phyloP scores from a whole-genome alignment of 495 filamentous ascomycete species.

The Penicillium desertorum region DNA sequence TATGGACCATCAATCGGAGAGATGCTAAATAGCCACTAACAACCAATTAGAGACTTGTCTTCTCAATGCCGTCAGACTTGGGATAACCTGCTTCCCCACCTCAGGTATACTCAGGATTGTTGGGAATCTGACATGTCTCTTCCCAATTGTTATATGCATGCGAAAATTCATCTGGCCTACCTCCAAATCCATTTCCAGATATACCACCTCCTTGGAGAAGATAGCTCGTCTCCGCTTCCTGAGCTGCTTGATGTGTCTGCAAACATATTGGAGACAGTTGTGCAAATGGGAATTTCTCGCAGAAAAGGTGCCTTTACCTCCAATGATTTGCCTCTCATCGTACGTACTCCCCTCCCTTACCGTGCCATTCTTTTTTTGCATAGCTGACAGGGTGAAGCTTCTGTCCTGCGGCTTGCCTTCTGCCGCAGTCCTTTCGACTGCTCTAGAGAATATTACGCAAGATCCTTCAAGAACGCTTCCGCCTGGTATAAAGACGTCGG shows the following conservation, averaged over 20 bases:
- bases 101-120: conserved; percentile 18
- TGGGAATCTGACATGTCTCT: conserved; percentile 18
- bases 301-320: conserved; percentile 7
- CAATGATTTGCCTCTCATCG: conserved; percentile 20
- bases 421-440: conserved; percentile 13
- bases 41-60: conserved; percentile 15
- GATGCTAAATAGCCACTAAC: conserved; percentile 6
- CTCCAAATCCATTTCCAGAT: conserved; percentile 25
- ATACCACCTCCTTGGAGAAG: conserved; percentile 18
- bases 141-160: conserved; percentile 18
- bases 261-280: conserved; percentile 23
- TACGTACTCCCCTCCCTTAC: conserved; percentile 11
- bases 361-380: not conserved
- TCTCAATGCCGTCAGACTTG: conserved; percentile 17
- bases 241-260: conserved; percentile 19
- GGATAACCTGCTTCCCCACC: conserved; percentile 16
- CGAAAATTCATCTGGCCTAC: conserved; percentile 22
- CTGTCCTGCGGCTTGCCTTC: conserved; percentile 19
- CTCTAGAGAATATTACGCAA: conserved; percentile 14
- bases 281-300: conserved; percentile 19
- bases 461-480: conserved; percentile 13
- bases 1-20: conserved; percentile 7
- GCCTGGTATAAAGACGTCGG: conserved; percentile 15
- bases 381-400: conserved; percentile 13
- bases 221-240: conserved; percentile 6